phyloP scores from a whole-genome alignment of 306 rosid genomes.

The Dryas alaskensis region DNA sequence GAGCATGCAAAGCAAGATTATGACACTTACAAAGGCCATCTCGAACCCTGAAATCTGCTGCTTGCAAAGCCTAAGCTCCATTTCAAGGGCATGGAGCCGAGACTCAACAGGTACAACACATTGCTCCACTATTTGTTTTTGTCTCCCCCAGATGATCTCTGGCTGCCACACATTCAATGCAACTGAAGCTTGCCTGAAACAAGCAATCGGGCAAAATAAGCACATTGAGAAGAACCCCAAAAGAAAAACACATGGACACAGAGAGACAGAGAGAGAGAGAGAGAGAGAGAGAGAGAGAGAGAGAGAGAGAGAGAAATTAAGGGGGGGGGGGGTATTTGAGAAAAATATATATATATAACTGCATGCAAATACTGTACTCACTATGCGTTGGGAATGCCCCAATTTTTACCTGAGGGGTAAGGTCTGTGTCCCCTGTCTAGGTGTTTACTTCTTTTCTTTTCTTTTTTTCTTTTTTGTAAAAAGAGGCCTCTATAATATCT shows the following conservation, averaged over 20 bases:
- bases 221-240: background rate
- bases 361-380: background rate
- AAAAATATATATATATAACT: background rate
- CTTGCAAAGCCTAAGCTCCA: constrained; percentile 63
- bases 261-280: too few relatives aligned
- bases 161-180: constrained; percentile 96
- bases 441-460: background rate
- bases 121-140: constrained; percentile 54
- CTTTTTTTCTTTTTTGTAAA: background rate
- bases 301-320: too few relatives aligned
- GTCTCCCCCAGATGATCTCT: constrained; percentile 51
- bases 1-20: background rate
- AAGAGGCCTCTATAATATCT: background rate
- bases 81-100: constrained; percentile 45
- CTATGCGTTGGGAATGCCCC: background rate
- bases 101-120: constrained; percentile 53
- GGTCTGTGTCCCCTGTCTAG: background rate
- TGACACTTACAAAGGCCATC: constrained; percentile 60
- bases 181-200: constrained; percentile 68
- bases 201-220: background rate
- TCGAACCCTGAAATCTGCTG: constrained; percentile 51
- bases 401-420: background rate
- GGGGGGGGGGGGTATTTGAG: background rate
- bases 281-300: too few relatives aligned
- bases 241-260: background rate